Conservation (phyloP, 495 filamentous ascomycete species). For the Pseudevernia furfuracea region DNA sequence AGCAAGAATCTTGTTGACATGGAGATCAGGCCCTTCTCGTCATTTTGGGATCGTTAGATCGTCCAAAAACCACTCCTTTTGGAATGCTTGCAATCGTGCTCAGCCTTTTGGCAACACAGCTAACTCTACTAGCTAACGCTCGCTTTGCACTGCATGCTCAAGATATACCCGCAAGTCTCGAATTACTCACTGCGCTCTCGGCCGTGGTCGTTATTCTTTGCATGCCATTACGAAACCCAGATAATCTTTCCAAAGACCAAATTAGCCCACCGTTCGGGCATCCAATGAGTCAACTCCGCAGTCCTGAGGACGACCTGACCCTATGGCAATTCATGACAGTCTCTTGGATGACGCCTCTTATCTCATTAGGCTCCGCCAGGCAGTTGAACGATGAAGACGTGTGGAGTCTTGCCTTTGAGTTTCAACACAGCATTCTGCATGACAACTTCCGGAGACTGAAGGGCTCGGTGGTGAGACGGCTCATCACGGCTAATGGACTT, state of each 20-base stretch:
- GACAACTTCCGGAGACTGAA: slow-evolving; percentile 61
- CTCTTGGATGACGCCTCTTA: slow-evolving; percentile 73
- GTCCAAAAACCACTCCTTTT: slow-evolving; percentile 41
- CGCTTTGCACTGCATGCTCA: slow-evolving; percentile 26
- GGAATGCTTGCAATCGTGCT: slow-evolving; percentile 36
- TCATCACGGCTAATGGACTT: slow-evolving; percentile 64
- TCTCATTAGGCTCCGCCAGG: slow-evolving; percentile 50
- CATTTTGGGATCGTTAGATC: slow-evolving; percentile 40
- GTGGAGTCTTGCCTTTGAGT: slow-evolving; percentile 67
- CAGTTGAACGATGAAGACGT: slow-evolving; percentile 71
- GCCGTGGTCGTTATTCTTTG: slow-evolving; percentile 48
- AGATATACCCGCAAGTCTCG: slow-evolving; percentile 36
- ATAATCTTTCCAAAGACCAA: slow-evolving; percentile 43
- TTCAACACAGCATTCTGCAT: slow-evolving; percentile 66
- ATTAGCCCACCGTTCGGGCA: slow-evolving; percentile 52
- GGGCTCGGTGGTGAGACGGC: slow-evolving; percentile 60
- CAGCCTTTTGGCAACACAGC: slow-evolving; percentile 30
- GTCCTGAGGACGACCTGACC: slow-evolving; percentile 72
- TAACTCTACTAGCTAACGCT: slow-evolving; percentile 34
- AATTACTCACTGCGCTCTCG: slow-evolving; percentile 36
- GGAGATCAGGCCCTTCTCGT: slow-evolving; percentile 36
- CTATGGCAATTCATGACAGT: slow-evolving; percentile 78
- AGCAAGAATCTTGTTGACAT: slow-evolving; percentile 14
- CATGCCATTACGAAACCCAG: slow-evolving; percentile 65
- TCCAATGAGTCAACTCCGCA: slow-evolving; percentile 55